Evolutionary conservation across 2,329 filamentous ascomycete species (phyloP).

Genomic region (Arthrobotrys sphaeroides): DNA sequence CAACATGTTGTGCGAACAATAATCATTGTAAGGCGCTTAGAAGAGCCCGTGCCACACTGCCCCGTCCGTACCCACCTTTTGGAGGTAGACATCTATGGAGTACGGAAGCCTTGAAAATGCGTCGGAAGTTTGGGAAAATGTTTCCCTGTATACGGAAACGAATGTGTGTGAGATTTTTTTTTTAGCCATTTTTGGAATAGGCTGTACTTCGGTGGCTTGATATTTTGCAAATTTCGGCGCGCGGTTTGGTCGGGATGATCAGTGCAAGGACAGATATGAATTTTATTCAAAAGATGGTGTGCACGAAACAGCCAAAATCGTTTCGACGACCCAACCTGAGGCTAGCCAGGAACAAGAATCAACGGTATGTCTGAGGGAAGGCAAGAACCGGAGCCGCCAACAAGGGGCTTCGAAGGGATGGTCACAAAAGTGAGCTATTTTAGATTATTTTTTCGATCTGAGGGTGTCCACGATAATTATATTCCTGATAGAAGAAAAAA

Average conservation of each 20-base stretch:
- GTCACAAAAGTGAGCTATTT: conserved; percentile 17
- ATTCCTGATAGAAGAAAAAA: not conserved
- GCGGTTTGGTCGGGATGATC: conserved; percentile 1
- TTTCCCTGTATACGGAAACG: not conserved
- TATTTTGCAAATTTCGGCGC: conserved; percentile 5
- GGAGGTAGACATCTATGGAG: conserved; percentile 13
- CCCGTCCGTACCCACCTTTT: not conserved
- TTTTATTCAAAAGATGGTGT: conserved; percentile 34
- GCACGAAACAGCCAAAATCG: conserved; percentile 22
- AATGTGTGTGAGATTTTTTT: conserved; percentile 20
- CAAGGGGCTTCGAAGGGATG: not conserved
- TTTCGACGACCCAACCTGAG: not conserved
- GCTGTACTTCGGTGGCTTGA: conserved; percentile 43
- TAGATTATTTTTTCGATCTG: conserved; percentile 2
- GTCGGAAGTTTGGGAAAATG: not conserved
- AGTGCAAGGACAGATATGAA: conserved; percentile 13
- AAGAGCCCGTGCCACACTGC: conserved; percentile 35
- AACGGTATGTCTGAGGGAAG: not conserved
- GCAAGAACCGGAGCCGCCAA: conserved; percentile 17
- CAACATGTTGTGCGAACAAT: conserved; percentile 30
- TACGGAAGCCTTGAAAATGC: too few relatives aligned
- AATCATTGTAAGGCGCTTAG: conserved; percentile 40
- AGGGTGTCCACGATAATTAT: conserved; percentile 29
- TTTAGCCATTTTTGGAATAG: conserved; percentile 51
- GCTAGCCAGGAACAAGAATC: conserved; percentile 33